These are phyloP conservation scores for Coccomyxa sp. DNA, from an alignment of 139 green algal genomes.

Conservation along the genomic window DNA sequence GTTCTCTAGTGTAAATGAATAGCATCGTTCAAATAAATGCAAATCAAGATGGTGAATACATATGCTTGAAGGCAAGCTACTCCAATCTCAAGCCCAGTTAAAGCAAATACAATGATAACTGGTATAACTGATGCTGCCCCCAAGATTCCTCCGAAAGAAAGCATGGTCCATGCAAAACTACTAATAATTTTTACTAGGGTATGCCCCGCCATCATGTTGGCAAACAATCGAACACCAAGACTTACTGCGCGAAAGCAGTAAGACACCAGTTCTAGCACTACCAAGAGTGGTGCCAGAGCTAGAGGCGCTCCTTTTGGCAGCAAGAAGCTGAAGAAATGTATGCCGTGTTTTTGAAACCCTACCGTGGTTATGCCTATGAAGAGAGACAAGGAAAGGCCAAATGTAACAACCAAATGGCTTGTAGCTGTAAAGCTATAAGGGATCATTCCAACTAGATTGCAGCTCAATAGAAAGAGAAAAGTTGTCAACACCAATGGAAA, in stretches of 20 bases:
- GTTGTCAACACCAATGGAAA: constrained; percentile 66
- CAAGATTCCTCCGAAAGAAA: constrained; percentile 52
- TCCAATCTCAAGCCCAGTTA: constrained; percentile 52
- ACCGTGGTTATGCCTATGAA: constrained; percentile 69
- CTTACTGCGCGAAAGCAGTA: constrained; percentile 58
- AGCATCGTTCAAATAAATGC: constrained; percentile 61
- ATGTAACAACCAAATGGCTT: constrained; percentile 63
- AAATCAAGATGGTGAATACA: constrained; percentile 60
- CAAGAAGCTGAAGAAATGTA: constrained; percentile 71
- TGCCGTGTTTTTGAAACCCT: constrained; percentile 62
- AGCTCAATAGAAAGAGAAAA: constrained; percentile 64
- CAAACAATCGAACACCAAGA: constrained; percentile 60
- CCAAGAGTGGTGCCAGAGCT: constrained; percentile 51
- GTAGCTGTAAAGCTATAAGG: constrained; percentile 70
- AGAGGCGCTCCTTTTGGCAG: constrained; percentile 58
- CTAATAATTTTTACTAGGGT: constrained; percentile 66
- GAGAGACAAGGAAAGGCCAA: constrained; percentile 60
- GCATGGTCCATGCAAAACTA: constrained; percentile 67
- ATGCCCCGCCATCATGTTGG: constrained; percentile 69
- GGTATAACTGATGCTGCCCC: constrained; percentile 32
- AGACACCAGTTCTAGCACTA: constrained; percentile 58
- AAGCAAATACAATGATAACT: constrained; percentile 51
- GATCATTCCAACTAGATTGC: constrained; percentile 71
- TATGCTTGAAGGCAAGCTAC: constrained; percentile 58
- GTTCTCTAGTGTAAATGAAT: constrained; percentile 37